Base-by-base conservation (phyloP, 768 basidiomycete genomes). In the Hericium coralloides region DNA sequence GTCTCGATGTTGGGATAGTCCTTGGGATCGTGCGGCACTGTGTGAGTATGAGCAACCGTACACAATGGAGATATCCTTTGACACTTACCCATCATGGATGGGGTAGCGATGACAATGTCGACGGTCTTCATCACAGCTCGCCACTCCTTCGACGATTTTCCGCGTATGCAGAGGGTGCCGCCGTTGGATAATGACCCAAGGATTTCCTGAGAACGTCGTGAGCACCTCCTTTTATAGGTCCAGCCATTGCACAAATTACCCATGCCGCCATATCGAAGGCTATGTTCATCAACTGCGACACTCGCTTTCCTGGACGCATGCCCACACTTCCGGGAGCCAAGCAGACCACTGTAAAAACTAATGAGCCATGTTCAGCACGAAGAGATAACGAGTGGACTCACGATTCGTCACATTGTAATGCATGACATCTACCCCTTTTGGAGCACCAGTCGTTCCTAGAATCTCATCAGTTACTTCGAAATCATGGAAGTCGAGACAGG, bases 221-320 rank as follows among this genome's bases (percentile, higher is more conserved):
- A 31, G 31, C 31, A 31, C 8, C 31, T 9, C 31, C 31, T 31
- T 31, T 31, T 31, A 31, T 31, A 31, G 31, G 31, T 8, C 10
- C 31, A 31, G 31, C 31, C 8, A 31, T 31, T 31, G 31, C 31
- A 9, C 31, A 31, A 31, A 31, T 38, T 51, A 68, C 80, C 83
- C 83, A 85, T 18, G 80, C 81, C 45, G 79, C 80, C 81, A 85
- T 83, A 61, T 85, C 83, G 63, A 84, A 85, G 4, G 82, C 78
- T 47, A 85, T 77, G 59, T 84, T 83, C 68, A 85, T 74, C 22
- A 84, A 69, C 61, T 84, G 82, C 8, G 81, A 75, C 20, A 84
- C 80, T 12, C 79, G 75, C 31, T 75, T 62, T 12, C 82, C 81
- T 1, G 80, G 79, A n/a, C 66, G 58, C 79, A 85, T 83, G 36